Evolutionary conservation across 2,329 filamentous ascomycete genomes (phyloP).

Genomic region (Nothophaeocryptopus gaeumannii): DNA sequence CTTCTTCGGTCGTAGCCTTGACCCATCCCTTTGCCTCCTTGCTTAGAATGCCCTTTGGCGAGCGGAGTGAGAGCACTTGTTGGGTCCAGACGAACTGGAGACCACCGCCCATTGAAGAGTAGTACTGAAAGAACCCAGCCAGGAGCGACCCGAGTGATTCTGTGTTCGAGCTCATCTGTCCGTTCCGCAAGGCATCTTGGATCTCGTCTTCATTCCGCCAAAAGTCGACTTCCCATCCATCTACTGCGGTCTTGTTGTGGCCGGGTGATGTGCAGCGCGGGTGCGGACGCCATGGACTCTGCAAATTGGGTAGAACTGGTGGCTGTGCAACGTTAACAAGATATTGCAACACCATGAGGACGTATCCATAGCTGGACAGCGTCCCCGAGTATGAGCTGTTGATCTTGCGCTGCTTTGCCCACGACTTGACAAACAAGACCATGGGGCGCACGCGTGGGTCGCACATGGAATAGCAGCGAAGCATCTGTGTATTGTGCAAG

Average conservation of each 20-base stretch:
- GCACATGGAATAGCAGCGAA: slow-evolving; percentile 78
- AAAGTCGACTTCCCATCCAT: slow-evolving; percentile 69
- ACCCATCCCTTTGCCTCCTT: slow-evolving; percentile 85
- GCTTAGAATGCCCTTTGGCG: slow-evolving; percentile 62
- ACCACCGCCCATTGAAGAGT: slow-evolving; percentile 56
- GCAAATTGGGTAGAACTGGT: slow-evolving; percentile 81
- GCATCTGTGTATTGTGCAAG: slow-evolving; percentile 76
- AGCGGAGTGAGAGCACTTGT: slow-evolving; percentile 75
- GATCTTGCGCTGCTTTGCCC: slow-evolving; percentile 81
- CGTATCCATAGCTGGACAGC: slow-evolving; percentile 85
- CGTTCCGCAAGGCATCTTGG: slow-evolving; percentile 54
- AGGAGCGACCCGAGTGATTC: slow-evolving; percentile 70
- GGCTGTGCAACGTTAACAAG: slow-evolving; percentile 77
- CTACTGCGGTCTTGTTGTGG: slow-evolving; percentile 32
- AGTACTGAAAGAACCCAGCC: slow-evolving; percentile 86
- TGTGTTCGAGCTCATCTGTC: slow-evolving; percentile 64
- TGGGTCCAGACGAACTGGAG: slow-evolving; percentile 74
- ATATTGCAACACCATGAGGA: slow-evolving; percentile 88
- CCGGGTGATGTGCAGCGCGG: slow-evolving; percentile 28
- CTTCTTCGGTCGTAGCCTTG: slow-evolving; percentile 68
- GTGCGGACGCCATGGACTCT: slow-evolving; percentile 53
- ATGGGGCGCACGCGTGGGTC: slow-evolving; percentile 75
- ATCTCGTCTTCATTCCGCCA: slow-evolving; percentile 75
- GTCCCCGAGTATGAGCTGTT: slow-evolving; percentile 85
- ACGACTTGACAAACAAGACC: slow-evolving; percentile 84